Percentiles rank a stretch among this genome's conserved stretches.
phyloP scores from a whole-genome alignment of 768 basidiomycete genomes.

The Kwoniella heveanensis region DNA sequence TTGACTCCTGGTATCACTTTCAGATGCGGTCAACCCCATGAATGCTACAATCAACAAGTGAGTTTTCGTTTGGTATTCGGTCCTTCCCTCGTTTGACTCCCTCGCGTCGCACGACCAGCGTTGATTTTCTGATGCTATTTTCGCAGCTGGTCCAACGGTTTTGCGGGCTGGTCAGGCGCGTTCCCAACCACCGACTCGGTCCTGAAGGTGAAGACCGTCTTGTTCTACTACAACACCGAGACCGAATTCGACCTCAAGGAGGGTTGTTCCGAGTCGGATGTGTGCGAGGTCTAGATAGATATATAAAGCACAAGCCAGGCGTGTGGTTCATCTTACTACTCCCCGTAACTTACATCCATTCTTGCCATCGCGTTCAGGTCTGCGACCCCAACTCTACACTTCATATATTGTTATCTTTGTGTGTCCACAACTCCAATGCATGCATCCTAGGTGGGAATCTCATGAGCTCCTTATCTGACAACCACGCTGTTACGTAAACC shows the following conservation, averaged over 20 bases:
- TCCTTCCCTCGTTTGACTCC: no score
- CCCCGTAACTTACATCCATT: no score
- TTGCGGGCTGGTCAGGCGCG: slow-evolving; percentile 1
- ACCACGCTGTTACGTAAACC: not conserved
- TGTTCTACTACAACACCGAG: slow-evolving; percentile 25
- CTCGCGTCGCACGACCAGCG: no score
- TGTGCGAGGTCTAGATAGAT: slow-evolving; percentile 4
- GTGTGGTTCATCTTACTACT: no score
- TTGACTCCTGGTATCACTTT: no score
- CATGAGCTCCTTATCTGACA: not conserved
- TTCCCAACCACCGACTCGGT: slow-evolving; percentile 4
- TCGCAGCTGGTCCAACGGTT: slow-evolving; percentile 16
- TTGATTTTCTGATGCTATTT: not conserved
- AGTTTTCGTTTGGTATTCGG: no score
- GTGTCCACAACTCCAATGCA: no score
- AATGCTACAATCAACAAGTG: slow-evolving; percentile 13
- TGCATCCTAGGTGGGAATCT: no score
- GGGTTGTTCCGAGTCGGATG: slow-evolving; percentile 48
- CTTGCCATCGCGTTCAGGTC: no score
- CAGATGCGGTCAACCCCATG: slow-evolving; percentile 11
- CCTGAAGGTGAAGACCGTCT: slow-evolving; percentile 18
- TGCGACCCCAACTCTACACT: no score
- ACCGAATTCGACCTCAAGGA: not conserved
- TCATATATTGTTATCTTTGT: no score
- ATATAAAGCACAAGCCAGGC: no score